Base-by-base conservation (phyloP, 2,329 filamentous ascomycete species). In the Verticillium dahliae region DNA sequence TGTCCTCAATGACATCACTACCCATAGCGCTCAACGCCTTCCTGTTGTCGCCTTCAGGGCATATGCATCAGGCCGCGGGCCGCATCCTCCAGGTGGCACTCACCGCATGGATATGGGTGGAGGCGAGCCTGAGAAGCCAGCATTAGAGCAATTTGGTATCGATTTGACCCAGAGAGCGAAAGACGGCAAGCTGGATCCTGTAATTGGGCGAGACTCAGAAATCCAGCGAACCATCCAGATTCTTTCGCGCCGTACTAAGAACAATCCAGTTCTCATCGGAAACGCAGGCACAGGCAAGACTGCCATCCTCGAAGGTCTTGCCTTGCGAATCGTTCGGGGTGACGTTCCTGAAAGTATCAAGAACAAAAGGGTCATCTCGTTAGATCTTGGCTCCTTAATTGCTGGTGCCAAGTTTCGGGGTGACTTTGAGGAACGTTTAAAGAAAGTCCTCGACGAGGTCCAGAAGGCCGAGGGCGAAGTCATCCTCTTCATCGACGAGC, bases 301-400 rank as follows among this genome's bases (percentile, higher is more conserved):
- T 6, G 93, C 94, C 1, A 91, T 97, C 59, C 78, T 97, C 3
- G 94, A 98, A 76, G 94, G 94, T 1, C 80, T 98, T 45, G 93
- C 94, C 10, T 85, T 95, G 71, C 84, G 95, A 45, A 98, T 99
- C 66, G 90, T 97, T 1, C 85, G 88, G 66, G 94, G 94, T 2
- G 94, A 97, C 75, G 93, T 98, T 0, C 94, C 95, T 0, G 95
- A 98, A 75, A 96, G 91, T 67, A 90, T 99, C 73, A 97, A 97
- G 76, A 89, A 97, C 69, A 98, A 98, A 75, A 83, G 88, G 60
- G 94, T 99, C 31, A 86, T 98, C 61, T 86, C 89, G 6, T 76
- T 98, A 41, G 95, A 99, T 69, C 81, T 99, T 5, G 95, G 95
- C 2, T 92, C 91, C 39, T 84, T 99, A 15, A 97, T 99, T 69